Evolutionary conservation across 371 early-diverging fungal species (phyloP), one percentile per base, ranked within the genome.

Genomic region (Mortierella sp.): DNA sequence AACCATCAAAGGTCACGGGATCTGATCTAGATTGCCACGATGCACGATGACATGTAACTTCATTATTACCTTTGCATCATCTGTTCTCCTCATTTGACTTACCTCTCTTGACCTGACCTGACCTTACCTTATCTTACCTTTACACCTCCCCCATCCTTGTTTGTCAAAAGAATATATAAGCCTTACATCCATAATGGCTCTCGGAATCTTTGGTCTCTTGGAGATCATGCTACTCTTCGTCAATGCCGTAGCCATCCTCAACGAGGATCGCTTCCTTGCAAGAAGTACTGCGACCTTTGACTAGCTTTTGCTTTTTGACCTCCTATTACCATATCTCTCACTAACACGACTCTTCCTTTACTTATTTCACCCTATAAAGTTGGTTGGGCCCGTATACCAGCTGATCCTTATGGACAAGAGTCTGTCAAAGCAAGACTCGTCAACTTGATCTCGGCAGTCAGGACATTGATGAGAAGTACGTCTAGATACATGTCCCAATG

Each of bases 201-300:
- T 94, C 72, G 90, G 91, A 49, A 85, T 95, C 55, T 95, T 94
- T 45, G 90, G 90, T 43, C 83, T 97, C 58, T 86, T 97, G 62
- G 94, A 95, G 75, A 91, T 93, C 20, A 72, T 88, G 60, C 86
- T 97, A 51, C 90, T 96, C 74, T 87, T 96, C 75, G 90, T 97
- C 75, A 98, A 98, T 85, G 94, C 96, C 49, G 88, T 98, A 39
- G 97, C 97, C 49, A 91, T 98, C 59, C 86, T 98, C 58, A 95
- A 96, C 78, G 97, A 98, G 87, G 96, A 98, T 65, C 91, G 98
- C 40, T 98, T 98, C 77, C 89, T 98, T 37, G 96, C 97, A 11
- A 85, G 96, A 85, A 96, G 97, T 97, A 93, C 84, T 90, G 84
- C 18, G 3, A 26, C 20, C 20, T 32, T 65, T 32, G 20, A 30